phyloP scores from a whole-genome alignment of 1,139 yeast genomes.

The Taphrina wiesneri region DNA sequence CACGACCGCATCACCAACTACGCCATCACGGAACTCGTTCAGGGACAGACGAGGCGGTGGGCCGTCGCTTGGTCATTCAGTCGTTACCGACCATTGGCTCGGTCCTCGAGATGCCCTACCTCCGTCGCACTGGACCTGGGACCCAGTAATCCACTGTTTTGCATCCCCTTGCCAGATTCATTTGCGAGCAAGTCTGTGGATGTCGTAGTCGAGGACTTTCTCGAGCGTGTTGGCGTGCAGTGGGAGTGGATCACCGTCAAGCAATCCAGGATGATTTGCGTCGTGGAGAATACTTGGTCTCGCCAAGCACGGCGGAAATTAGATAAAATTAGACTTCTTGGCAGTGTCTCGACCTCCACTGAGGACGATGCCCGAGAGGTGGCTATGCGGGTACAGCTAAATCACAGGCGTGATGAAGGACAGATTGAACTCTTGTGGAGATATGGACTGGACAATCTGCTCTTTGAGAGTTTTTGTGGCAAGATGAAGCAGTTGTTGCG shows the following conservation, averaged over 20 bases:
- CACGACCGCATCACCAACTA: conserved; percentile 36
- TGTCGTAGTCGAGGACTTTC: neutral
- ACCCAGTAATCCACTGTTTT: neutral
- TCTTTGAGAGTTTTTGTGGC: conserved; percentile 40
- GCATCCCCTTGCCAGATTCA: neutral
- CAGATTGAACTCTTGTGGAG: conserved; percentile 37
- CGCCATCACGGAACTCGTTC: conserved; percentile 38
- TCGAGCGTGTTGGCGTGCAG: neutral
- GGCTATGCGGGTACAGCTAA: neutral
- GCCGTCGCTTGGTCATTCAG: conserved; percentile 47
- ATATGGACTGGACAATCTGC: conserved; percentile 34
- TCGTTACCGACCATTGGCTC: conserved; percentile 33
- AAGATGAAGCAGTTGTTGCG: conserved; percentile 37
- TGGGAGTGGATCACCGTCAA: conserved; percentile 12
- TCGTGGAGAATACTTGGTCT: conserved; percentile 40
- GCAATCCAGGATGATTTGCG: neutral
- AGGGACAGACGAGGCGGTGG: conserved; percentile 46
- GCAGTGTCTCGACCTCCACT: neutral
- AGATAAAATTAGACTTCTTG: neutral
- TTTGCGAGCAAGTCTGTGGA: neutral
- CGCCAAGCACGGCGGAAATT: conserved; percentile 37
- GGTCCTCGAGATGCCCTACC: conserved; percentile 9
- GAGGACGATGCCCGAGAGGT: neutral
- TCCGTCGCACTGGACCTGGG: neutral
- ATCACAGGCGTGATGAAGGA: neutral